These are phyloP conservation scores for Malania oleifera DNA, from an alignment of 164 flowering plant genomes.

Conservation along the genomic window DNA sequence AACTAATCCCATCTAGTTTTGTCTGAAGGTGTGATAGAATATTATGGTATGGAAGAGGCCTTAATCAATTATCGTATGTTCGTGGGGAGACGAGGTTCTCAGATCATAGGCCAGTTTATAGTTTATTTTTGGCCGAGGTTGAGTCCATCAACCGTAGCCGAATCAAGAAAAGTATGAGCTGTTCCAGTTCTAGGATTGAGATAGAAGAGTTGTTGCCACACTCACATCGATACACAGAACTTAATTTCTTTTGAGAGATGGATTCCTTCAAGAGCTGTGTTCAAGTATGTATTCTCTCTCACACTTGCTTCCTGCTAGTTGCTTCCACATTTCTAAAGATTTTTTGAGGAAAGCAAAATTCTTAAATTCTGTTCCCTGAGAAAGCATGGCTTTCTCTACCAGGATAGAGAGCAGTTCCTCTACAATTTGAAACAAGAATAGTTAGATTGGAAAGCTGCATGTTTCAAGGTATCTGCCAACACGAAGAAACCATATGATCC, in stretches of 20 bases:
- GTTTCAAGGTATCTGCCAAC: too few relatives aligned
- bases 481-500: too few relatives aligned
- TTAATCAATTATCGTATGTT: slow-evolving; percentile 74
- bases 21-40: slow-evolving; percentile 83
- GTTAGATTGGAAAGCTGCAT: too few relatives aligned
- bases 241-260: slow-evolving; percentile 40
- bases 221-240: slow-evolving; percentile 47
- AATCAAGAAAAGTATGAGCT: slow-evolving; percentile 60
- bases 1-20: background rate
- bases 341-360: too few relatives aligned
- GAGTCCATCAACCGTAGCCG: slow-evolving; percentile 50
- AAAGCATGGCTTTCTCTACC: too few relatives aligned
- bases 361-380: too few relatives aligned
- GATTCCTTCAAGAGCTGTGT: background rate
- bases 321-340: background rate
- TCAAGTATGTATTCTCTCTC: background rate
- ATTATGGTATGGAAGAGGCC: slow-evolving; percentile 81
- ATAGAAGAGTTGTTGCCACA: slow-evolving; percentile 80
- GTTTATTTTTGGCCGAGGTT: slow-evolving; percentile 70
- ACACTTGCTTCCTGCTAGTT: background rate
- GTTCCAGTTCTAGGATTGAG: slow-evolving; percentile 62
- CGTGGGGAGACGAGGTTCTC: slow-evolving; percentile 87
- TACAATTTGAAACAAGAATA: too few relatives aligned
- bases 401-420: too few relatives aligned
- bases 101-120: slow-evolving; percentile 83